A percentile compares a stretch with the other conserved stretches of the same genome.
phyloP scores from a whole-genome alignment of 768 basidiomycete genomes.

The Leucogyrophana mollusca region DNA sequence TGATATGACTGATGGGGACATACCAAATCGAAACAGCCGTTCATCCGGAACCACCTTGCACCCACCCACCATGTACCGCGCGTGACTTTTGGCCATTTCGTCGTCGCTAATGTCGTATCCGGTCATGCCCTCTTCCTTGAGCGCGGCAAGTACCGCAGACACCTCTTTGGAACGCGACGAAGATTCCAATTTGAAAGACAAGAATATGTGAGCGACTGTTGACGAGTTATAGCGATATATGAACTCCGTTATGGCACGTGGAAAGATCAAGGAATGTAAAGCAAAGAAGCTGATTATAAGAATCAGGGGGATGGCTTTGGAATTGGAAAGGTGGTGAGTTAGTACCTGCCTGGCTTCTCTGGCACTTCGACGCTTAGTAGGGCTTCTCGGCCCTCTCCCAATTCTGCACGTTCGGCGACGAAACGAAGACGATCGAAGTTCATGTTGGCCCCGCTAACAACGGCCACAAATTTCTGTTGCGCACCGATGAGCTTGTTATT shows the following conservation, averaged over 20 bases:
- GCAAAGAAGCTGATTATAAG: constrained; percentile 68
- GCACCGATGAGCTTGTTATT: constrained; percentile 80
- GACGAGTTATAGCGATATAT: constrained; percentile 84
- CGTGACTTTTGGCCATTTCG: constrained; percentile 93
- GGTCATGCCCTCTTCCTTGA: constrained; percentile 73
- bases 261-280: constrained; percentile 84
- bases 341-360: constrained; percentile 86
- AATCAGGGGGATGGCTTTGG: not conserved
- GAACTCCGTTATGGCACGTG: constrained; percentile 93
- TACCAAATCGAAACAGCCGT: constrained; percentile 90
- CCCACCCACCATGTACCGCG: constrained; percentile 94
- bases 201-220: constrained; percentile 78
- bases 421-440: constrained; percentile 96
- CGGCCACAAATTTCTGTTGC: constrained; percentile 84
- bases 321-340: constrained; percentile 3
- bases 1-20: constrained; percentile 26
- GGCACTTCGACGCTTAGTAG: constrained; percentile 93
- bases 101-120: constrained; percentile 91
- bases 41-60: constrained; percentile 75
- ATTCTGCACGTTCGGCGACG: constrained; percentile 97
- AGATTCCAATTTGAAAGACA: constrained; percentile 83
- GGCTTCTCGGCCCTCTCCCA: constrained; percentile 94
- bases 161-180: constrained; percentile 59
- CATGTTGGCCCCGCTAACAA: constrained; percentile 98
- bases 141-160: constrained; percentile 53